phyloP scores from a whole-genome alignment of 2,329 filamentous ascomycete genomes.

The Emericellopsis cladophorae region DNA sequence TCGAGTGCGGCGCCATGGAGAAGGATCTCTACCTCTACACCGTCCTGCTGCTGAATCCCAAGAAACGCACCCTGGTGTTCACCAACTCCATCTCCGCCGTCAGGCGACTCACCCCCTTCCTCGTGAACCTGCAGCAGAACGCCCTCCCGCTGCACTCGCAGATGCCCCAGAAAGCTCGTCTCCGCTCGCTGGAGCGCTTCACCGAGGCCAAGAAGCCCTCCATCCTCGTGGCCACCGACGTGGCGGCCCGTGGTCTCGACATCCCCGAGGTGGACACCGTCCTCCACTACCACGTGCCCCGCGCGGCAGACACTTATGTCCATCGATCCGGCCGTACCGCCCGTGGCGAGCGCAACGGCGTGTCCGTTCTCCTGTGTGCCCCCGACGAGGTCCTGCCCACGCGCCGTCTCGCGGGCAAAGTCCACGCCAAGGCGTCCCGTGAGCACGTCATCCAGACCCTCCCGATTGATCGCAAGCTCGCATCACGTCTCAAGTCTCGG shows the following conservation, averaged over 20 bases:
- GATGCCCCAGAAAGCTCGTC: slow-evolving; percentile 90
- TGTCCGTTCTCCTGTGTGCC: slow-evolving; percentile 77
- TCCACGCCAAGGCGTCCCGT: slow-evolving; percentile 53
- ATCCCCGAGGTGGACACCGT: slow-evolving; percentile 83
- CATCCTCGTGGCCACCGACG: slow-evolving; percentile 84
- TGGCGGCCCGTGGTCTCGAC: slow-evolving; percentile 85
- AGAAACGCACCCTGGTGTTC: slow-evolving; percentile 75
- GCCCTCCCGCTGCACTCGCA: slow-evolving; percentile 76
- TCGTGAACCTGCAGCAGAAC: slow-evolving; percentile 69
- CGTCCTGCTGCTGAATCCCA: slow-evolving; percentile 69
- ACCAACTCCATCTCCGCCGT: slow-evolving; percentile 93
- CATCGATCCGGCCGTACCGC: slow-evolving; percentile 92
- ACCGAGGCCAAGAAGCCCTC: slow-evolving; percentile 10
- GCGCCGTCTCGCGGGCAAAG: slow-evolving; percentile 71
- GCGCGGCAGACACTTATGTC: slow-evolving; percentile 85
- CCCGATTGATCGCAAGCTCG: slow-evolving; percentile 70
- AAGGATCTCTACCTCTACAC: slow-evolving; percentile 96
- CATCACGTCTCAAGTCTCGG: slow-evolving; percentile 63
- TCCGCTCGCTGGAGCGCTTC: slow-evolving; percentile 88
- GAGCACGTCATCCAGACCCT: slow-evolving; percentile 67
- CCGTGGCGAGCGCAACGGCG: slow-evolving; percentile 63
- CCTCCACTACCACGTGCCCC: slow-evolving; percentile 89
- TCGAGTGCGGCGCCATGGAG: slow-evolving; percentile 87
- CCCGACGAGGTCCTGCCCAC: slow-evolving; percentile 86
- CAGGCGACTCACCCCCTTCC: slow-evolving; percentile 69